Evolutionary conservation across 805 yeast genomes (phyloP), one percentile per base, ranked within the genome.

Genomic region (Tetrapisispora phaffii): DNA sequence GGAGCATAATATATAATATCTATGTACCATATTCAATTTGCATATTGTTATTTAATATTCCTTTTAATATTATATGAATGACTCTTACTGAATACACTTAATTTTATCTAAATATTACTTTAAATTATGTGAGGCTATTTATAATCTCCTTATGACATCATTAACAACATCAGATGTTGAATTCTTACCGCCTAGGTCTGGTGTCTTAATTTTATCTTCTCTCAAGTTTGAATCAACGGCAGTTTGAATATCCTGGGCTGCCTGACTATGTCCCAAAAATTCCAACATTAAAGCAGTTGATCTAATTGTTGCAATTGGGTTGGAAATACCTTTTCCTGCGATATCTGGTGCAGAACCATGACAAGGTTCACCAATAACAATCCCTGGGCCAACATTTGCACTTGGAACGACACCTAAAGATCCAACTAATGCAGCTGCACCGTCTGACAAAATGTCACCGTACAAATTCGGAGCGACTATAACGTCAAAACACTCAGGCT

Each of bases 311-410:
- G 98, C 98, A 60, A 93, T 81, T 53, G 98, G 98, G 76, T 90
- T 90, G 44, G 96, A 77, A 57, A 87, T 85, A 58, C 93, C 93
- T 68, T 76, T 81, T 57, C 98, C 98, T 65, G 89, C 96, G 55
- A 93, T 93, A 67, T 93, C 98, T 46, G 98, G 98, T 45, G 98
- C 98, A 46, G 96, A 85, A 50, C 98, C 98, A 70, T 93, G 98
- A 65, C 97, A 89, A 63, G 98, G 98, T 72, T 93, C 98, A 65
- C 98, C 98, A 63, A 93, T 87, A 51, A 94, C 97, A 63, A 93
- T 90, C 64, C 75, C 70, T 63, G 88, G 96, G 60, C 98, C 98
- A 51, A 93, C 98, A 62, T 93, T 93, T 49, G 97, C 97, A 44
- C 95, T 83, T 59, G 98, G 97, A 46, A 93, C 97, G 47, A 93